phyloP scores from a whole-genome alignment of 1,284 basidiomycete genomes.

The Malassezia dermatis region DNA sequence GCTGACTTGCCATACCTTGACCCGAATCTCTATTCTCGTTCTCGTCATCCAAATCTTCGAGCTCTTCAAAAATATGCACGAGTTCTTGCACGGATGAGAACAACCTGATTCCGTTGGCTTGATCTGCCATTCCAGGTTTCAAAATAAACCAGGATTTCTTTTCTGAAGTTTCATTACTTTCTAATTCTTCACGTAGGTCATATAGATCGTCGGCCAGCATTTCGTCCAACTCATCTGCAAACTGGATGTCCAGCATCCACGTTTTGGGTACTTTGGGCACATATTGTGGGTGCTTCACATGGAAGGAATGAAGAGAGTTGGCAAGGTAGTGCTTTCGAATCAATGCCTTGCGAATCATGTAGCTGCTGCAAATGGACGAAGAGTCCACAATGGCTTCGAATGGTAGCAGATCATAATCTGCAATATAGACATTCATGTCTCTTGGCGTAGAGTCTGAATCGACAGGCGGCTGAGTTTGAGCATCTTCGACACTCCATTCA shows the following conservation, averaged over 20 bases:
- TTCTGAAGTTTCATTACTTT: slow-evolving; percentile 50
- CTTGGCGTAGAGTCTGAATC: not conserved
- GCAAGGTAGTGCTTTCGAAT: slow-evolving; percentile 92
- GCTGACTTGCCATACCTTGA: slow-evolving; percentile 57
- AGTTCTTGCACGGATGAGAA: slow-evolving; percentile 71
- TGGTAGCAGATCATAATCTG: slow-evolving; percentile 42
- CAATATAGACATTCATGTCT: slow-evolving; percentile 22
- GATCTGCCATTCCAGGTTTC: slow-evolving; percentile 94
- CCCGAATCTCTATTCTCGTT: slow-evolving; percentile 24
- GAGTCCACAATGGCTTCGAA: slow-evolving; percentile 29
- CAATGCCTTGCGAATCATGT: slow-evolving; percentile 79
- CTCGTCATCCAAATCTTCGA: slow-evolving; percentile 56
- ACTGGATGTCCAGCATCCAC: slow-evolving; percentile 78
- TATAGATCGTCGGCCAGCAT: slow-evolving; percentile 85
- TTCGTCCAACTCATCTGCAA: slow-evolving; percentile 90
- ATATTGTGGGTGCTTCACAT: slow-evolving; percentile 17
- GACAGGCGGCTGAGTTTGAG: not conserved
- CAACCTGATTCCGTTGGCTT: slow-evolving; percentile 84
- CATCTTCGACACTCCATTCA: slow-evolving; percentile 23
- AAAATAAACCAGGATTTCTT: slow-evolving; percentile 50
- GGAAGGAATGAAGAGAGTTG: slow-evolving; percentile 55
- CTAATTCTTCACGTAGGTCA: slow-evolving; percentile 63
- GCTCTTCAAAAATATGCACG: slow-evolving; percentile 68
- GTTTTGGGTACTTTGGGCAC: slow-evolving; percentile 57
- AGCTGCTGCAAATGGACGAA: slow-evolving; percentile 58